Percentiles rank a stretch among this genome's conserved stretches.
Evolutionary conservation across 768 basidiomycete species (phyloP).

Genomic region (Boletus bicolor): DNA sequence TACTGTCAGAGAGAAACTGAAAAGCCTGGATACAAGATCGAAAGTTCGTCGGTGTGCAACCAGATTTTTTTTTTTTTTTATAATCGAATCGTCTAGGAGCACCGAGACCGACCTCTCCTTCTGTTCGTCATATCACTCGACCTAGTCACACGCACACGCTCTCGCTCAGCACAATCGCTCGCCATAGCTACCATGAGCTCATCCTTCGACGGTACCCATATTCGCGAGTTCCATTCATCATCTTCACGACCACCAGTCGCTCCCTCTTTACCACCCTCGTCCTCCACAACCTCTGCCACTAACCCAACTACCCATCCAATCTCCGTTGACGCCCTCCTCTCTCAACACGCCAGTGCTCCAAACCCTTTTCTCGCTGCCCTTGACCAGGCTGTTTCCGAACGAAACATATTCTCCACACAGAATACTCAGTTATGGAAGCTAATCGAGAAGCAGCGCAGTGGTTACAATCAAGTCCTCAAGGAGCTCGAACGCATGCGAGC

Average conservation of each 20-base stretch:
- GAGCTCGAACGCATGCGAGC: slow-evolving; percentile 81
- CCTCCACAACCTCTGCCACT: slow-evolving; percentile 29
- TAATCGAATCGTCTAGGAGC: neutral
- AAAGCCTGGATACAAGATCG: neutral
- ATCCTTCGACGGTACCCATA: slow-evolving; percentile 15
- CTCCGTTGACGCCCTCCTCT: slow-evolving; percentile 53
- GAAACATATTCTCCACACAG: slow-evolving; percentile 76
- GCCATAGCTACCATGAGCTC: slow-evolving; percentile 16
- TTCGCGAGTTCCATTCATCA: slow-evolving; percentile 25
- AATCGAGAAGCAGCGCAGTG: slow-evolving; percentile 85
- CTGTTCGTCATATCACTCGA: too few relatives aligned
- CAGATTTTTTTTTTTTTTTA: neutral
- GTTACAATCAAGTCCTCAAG: slow-evolving; percentile 76
- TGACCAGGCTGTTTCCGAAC: slow-evolving; percentile 73
- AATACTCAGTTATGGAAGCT: slow-evolving; percentile 94
- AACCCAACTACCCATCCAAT: slow-evolving; percentile 33
- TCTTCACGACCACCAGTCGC: slow-evolving; percentile 32
- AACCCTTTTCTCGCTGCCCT: slow-evolving; percentile 62
- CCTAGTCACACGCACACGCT: neutral
- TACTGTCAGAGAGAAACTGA: too few relatives aligned
- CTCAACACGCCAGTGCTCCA: slow-evolving; percentile 47
- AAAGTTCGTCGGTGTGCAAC: neutral
- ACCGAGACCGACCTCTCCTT: neutral
- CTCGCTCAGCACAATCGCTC: neutral
- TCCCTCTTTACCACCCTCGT: slow-evolving; percentile 25